These are phyloP conservation scores for Candida taoyuanica DNA, from an alignment of 805 yeast genomes.

Conservation along the genomic window DNA sequence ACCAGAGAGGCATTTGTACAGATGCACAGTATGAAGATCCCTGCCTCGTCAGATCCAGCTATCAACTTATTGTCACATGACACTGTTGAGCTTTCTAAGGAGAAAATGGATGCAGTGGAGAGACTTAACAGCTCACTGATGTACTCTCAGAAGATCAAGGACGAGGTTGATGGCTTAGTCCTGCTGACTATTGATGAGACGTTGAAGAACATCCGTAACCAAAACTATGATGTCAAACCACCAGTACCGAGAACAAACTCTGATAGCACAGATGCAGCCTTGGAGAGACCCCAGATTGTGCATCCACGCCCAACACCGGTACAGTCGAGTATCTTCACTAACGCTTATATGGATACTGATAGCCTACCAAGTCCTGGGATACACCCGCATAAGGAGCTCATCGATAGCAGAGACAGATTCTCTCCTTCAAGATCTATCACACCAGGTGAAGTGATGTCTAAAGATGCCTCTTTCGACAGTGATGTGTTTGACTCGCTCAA, in stretches of 20 bases:
- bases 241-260: constrained; percentile 4
- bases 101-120: constrained; percentile 64
- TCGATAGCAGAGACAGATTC: constrained; percentile 16
- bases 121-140: constrained; percentile 71
- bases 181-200: constrained; percentile 60
- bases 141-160: constrained; percentile 70
- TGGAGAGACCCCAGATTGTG: constrained; percentile 12
- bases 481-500: constrained; percentile 17
- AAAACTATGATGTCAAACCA: constrained; percentile 18
- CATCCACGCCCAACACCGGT: constrained; percentile 25
- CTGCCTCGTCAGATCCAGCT: constrained; percentile 61
- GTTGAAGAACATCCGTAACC: constrained; percentile 41
- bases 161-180: constrained; percentile 71
- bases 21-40: constrained; percentile 34
- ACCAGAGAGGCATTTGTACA: constrained; percentile 52
- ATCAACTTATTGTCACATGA: constrained; percentile 59
- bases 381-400: constrained; percentile 5
- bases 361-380: constrained; percentile 32
- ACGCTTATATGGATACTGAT: constrained; percentile 38
- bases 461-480: constrained; percentile 12
- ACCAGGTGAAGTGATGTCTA: constrained; percentile 36
- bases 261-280: constrained; percentile 7
- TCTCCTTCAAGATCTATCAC: constrained; percentile 38
- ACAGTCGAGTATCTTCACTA: constrained; percentile 33
- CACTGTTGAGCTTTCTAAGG: constrained; percentile 53